Base-by-base conservation (phyloP, 2,329 filamentous ascomycete species). In the Talaromyces sp. region DNA sequence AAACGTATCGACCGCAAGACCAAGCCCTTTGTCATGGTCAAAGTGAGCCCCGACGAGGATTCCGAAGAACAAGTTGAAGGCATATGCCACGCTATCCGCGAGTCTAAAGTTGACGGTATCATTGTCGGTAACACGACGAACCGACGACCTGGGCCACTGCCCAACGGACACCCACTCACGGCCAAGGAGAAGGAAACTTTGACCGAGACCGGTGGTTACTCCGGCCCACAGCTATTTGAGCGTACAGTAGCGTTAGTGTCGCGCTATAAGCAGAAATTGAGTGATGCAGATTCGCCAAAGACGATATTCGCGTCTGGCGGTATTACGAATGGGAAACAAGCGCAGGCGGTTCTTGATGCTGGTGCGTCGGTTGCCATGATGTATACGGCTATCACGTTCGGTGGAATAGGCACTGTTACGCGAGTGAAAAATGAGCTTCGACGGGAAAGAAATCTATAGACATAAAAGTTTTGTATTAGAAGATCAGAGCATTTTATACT, bases 71-170 rank as follows among this genome's bases (percentile, higher is more conserved):
- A 99, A 71, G 84, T 99, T 61, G 82, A 87, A 41, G 94, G 92
- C 8, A 96, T 99, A 57, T 93, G 91, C 61, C 84, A 91, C 65
- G 92, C 92, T 0, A 86, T 96, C 11, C 88, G 85, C 79, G 80
- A 80, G 64, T 91, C 89, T 60, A 92, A 92, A 6, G 92, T 97
- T 1, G 92, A 97, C 66, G 94, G 94, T 28, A 85, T 99, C 36
- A 97, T 99, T 62, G 93, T 99, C 3, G 94, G 93, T 10, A 99
- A 99, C 78, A 99, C 94, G 0, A 99, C 94, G 2, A 96, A 94
- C 75, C 84, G 87, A 63, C 82, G 94, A 43, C 82, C 86, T 0
- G 86, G 85, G 3, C 77, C 92, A 2, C 70, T 93, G 0, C 88
- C 91, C 0, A 75, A 81, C 22, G 86, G 87, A 25, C 83, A 87